Conservation (phyloP, 345 rosid genomes). For the Anacardium occidentale region DNA sequence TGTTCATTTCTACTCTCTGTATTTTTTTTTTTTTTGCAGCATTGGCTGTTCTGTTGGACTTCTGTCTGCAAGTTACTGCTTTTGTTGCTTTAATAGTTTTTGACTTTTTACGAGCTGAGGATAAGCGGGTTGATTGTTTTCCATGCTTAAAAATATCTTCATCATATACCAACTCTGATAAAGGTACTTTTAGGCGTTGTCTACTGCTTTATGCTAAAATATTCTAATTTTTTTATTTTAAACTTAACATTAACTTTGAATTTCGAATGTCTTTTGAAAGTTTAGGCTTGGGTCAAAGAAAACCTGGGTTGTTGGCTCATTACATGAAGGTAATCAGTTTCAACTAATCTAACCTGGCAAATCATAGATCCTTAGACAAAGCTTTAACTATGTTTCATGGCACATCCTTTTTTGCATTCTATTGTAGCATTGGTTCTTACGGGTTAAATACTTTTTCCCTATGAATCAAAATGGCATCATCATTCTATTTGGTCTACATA, state of each 20-base stretch:
- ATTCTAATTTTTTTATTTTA: constrained; percentile 13
- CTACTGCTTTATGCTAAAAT: neutral
- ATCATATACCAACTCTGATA: constrained; percentile 53
- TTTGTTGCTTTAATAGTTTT: constrained; percentile 92
- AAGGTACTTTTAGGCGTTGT: constrained; percentile 47
- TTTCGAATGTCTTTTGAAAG: constrained; percentile 28
- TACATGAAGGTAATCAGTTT: constrained; percentile 79
- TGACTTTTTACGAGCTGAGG: constrained; percentile 77
- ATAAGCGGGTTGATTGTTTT: constrained; percentile 81
- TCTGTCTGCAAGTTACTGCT: constrained; percentile 93
- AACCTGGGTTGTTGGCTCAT: constrained; percentile 74
- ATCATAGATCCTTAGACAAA: neutral
- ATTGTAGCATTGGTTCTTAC: neutral
- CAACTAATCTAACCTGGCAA: neutral
- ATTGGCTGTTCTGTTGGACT: constrained; percentile 91
- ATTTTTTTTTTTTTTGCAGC: constrained; percentile 57
- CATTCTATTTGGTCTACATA: neutral
- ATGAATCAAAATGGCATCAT: neutral
- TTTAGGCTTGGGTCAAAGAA: constrained; percentile 60
- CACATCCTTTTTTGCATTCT: neutral
- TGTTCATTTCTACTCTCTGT: constrained; percentile 13
- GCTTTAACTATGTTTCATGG: neutral
- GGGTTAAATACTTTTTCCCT: neutral
- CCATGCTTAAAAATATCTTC: constrained; percentile 67
- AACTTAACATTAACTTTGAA: constrained; percentile 22